Percentiles rank a stretch among this genome's conserved stretches.
phyloP scores from a whole-genome alignment of 2,329 filamentous ascomycete genomes.

The Colletotrichum sp. region DNA sequence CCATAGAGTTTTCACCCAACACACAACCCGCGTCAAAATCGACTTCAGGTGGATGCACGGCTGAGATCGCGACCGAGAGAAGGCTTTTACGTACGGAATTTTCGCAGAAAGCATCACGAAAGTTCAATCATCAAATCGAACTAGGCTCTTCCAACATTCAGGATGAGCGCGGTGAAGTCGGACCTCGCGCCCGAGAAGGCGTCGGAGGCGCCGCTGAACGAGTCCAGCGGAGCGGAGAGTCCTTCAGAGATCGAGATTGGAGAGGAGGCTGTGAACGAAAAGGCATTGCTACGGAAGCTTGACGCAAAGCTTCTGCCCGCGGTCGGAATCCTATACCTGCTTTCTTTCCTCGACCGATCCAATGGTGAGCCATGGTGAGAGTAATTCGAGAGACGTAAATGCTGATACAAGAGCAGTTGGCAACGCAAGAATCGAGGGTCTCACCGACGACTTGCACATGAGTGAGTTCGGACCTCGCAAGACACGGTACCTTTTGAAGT shows the following conservation, averaged over 20 bases:
- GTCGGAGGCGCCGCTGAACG: background rate
- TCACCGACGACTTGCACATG: conserved; percentile 56
- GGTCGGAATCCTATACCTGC: conserved; percentile 58
- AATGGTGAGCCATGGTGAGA: conserved; percentile 50
- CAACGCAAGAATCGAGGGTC: conserved; percentile 62
- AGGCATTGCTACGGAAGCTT: conserved; percentile 61
- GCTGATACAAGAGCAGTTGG: conserved; percentile 48
- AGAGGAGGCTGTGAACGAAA: conserved; percentile 52
- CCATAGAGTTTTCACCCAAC: background rate
- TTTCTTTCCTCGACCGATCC: conserved; percentile 62
- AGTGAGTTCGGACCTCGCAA: conserved; percentile 41
- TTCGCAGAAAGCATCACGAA: background rate
- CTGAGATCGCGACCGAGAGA: background rate
- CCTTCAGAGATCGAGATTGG: conserved; percentile 2
- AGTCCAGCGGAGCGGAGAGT: background rate
- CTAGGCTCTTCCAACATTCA: background rate
- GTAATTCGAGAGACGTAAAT: conserved; percentile 26
- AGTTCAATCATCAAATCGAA: background rate
- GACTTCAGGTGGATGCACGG: background rate
- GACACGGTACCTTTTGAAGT: conserved; percentile 30
- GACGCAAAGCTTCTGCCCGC: conserved; percentile 57
- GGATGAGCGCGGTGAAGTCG: background rate
- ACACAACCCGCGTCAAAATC: background rate
- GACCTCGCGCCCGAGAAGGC: conserved; percentile 9
- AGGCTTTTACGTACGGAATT: background rate